Evolutionary conservation across 208 protist genomes (phyloP).

Genomic region (Sergeia podlipaevii): DNA sequence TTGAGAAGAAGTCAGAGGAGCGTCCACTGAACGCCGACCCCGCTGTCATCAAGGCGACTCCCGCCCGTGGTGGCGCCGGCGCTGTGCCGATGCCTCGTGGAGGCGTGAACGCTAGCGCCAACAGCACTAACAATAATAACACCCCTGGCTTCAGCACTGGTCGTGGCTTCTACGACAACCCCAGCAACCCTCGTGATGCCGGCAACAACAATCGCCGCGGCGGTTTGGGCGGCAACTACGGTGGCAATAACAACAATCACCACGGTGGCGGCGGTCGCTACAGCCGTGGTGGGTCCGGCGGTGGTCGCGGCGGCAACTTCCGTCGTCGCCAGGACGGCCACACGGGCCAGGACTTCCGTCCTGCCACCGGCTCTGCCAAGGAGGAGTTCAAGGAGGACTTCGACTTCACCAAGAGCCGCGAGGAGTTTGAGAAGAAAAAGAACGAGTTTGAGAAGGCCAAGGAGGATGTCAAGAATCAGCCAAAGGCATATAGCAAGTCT

Average conservation of each 20-base stretch:
- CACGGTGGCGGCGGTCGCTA: constrained; percentile 25
- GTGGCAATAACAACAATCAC: constrained; percentile 23
- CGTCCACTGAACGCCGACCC: constrained; percentile 54
- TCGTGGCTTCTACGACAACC: constrained; percentile 16
- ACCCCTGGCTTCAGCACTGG: constrained; percentile 1
- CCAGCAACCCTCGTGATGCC: constrained; percentile 13
- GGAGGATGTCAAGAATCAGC: constrained; percentile 65
- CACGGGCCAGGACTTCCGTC: constrained; percentile 84
- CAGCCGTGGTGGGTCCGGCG: constrained; percentile 2
- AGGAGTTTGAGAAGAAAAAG: constrained; percentile 91
- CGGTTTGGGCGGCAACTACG: constrained; percentile 22
- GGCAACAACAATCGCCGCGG: constrained; percentile 27
- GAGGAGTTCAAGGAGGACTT: constrained; percentile 90
- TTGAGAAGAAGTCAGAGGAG: constrained; percentile 38
- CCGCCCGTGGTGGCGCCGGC: constrained; percentile 7
- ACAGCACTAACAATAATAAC: constrained; percentile 27
- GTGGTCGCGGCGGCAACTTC: constrained; percentile 34
- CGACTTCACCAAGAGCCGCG: constrained; percentile 78
- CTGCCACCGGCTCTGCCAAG: constrained; percentile 43
- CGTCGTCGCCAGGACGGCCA: constrained; percentile 57
- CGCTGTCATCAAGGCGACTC: constrained; percentile 65
- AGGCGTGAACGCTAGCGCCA: constrained; percentile 15
- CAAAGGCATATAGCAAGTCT: constrained; percentile 78
- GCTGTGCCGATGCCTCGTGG: neutral
- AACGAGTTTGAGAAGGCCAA: constrained; percentile 87